Base-by-base conservation (phyloP, 257 asterid species). In the Solanum pimpinellifolium region DNA sequence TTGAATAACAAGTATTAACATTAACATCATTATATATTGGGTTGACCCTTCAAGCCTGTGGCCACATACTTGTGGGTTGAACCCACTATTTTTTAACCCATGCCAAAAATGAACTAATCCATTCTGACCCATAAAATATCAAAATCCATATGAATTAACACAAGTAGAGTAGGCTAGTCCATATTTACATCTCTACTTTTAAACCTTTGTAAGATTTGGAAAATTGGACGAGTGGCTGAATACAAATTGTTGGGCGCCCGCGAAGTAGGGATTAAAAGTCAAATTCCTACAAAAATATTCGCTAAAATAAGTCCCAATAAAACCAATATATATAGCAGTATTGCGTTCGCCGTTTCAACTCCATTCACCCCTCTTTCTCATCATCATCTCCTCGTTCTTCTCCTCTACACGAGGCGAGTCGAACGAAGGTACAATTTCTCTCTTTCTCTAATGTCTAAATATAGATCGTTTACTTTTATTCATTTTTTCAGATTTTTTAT, bases 331-430 rank as follows among this genome's bases (percentile, higher is more conserved):
- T 46, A 47, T 80, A 47, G 27, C 6, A 80, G 85, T 2, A 16
- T 47, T 80, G 29, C 35, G 2, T 37, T 46, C 68, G 46, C 33
- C 83, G 21, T 84, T 18, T 2, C 41, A 29, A 44, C 46, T 52
- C 84, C 25, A 75, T 80, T 13, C 21, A 16, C 83, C 23, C 66
- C 84, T 74, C 46, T 9, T 9, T 47, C 85, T 10, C 27, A 37
- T 78, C 65, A 13, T 16, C 60, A 13, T 23, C 87, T 83, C 88
- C 93, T 83, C 92, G 83, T 87, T 90, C 89, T 86, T 42, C 88
- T 90, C 92, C 85, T 85, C 74, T 87, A 89, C 90, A 37, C 76
- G 88, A 74, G 92, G 90, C 93, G 91, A 87, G 90, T 33, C 41
- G 89, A 90, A 46, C 89, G 90, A 85, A 89, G 94, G 93, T 92